A percentile compares a stretch with the other conserved stretches of the same genome.
Evolutionary conservation across 2,329 filamentous ascomycete genomes (phyloP).

Genomic region (Aureobasidium lini): DNA sequence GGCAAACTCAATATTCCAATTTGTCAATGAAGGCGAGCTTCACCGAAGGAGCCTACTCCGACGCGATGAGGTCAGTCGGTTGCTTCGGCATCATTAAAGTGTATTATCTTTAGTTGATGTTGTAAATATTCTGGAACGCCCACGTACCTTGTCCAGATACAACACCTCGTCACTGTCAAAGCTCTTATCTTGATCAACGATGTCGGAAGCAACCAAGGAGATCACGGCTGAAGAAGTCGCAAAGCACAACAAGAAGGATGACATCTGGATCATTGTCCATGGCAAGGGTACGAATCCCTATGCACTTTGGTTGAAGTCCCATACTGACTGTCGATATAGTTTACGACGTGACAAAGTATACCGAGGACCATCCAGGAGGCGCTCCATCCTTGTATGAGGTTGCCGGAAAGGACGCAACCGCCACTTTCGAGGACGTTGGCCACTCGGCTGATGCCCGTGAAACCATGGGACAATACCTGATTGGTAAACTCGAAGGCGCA

Average conservation of each 20-base stretch:
- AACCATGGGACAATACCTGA: constrained; percentile 30
- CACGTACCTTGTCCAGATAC: too few relatives aligned
- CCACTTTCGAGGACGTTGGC: constrained; percentile 80
- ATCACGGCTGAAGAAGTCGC: constrained; percentile 83
- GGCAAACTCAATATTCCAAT: too few relatives aligned
- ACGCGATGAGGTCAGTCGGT: too few relatives aligned
- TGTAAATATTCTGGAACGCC: too few relatives aligned
- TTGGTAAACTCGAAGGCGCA: constrained; percentile 28
- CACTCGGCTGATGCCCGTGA: constrained; percentile 41
- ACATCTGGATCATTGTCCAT: constrained; percentile 97
- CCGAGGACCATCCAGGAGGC: constrained; percentile 91
- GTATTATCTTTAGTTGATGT: too few relatives aligned
- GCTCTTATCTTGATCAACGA: too few relatives aligned
- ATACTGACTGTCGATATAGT: constrained; percentile 39
- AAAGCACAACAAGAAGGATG: constrained; percentile 94
- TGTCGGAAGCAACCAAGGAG: too few relatives aligned
- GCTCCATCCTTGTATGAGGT: constrained; percentile 92
- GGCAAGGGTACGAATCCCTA: constrained; percentile 41
- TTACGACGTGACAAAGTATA: constrained; percentile 84
- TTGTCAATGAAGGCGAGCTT: too few relatives aligned
- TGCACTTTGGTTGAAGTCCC: not conserved
- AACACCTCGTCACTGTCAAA: too few relatives aligned
- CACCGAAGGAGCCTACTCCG: too few relatives aligned
- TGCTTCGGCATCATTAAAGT: too few relatives aligned
- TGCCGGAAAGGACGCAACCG: constrained; percentile 88